phyloP scores from a whole-genome alignment of 148 eudicot species.

The Persicaria tinctoria region DNA sequence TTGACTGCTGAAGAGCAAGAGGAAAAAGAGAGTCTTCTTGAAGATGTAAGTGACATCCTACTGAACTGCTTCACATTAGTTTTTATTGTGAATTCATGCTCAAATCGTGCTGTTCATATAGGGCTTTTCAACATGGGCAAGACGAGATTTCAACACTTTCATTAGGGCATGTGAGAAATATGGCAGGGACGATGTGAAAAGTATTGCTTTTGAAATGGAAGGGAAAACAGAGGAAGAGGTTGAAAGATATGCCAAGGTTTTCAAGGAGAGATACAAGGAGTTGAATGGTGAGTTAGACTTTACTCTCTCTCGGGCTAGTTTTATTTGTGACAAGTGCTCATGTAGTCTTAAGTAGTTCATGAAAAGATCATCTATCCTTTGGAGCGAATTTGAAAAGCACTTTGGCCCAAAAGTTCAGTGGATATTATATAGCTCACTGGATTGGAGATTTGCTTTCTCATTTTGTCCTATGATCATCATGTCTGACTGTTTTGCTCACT shows the following conservation, averaged over 20 bases:
- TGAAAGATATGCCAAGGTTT: constrained; percentile 89
- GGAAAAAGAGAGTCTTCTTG: constrained; percentile 77
- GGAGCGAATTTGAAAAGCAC: background rate
- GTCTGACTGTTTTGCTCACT: too few species aligned
- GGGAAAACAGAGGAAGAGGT: constrained; percentile 88
- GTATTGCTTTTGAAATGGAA: constrained; percentile 94
- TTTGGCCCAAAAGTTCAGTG: background rate
- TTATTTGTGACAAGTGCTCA: background rate
- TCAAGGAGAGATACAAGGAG: constrained; percentile 91
- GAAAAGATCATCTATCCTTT: background rate
- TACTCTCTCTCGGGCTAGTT: background rate
- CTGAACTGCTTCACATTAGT: background rate
- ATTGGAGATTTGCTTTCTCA: too few species aligned
- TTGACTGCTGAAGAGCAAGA: constrained; percentile 97
- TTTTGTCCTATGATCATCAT: too few species aligned
- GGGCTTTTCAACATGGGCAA: constrained; percentile 97
- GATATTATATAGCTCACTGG: too few species aligned
- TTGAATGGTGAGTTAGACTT: constrained; percentile 51
- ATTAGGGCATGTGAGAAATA: constrained; percentile 92
- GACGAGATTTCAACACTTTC: constrained; percentile 89
- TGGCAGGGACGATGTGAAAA: constrained; percentile 70
- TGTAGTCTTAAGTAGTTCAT: background rate
- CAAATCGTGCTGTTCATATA: constrained; percentile 17
- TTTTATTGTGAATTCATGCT: background rate
- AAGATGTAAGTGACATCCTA: constrained; percentile 36